A percentile compares a stretch with the other conserved stretches of the same genome.
These are phyloP conservation scores for Gossypium davidsonii DNA, from an alignment of 441 rosid genomes.

Conservation along the genomic window DNA sequence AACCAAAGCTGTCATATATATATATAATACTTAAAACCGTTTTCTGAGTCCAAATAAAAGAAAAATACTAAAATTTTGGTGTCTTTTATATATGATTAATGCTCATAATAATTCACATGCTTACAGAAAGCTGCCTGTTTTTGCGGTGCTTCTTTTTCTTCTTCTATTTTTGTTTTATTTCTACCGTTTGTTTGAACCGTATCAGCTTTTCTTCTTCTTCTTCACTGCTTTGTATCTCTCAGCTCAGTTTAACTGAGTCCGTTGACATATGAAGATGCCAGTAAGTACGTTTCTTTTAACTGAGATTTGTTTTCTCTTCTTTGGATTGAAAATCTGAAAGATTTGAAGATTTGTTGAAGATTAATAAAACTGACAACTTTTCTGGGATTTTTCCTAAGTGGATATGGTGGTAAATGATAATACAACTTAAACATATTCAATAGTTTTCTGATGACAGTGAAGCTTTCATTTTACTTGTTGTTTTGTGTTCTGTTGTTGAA, in stretches of 20 bases:
- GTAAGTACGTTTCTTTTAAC: conserved; percentile 79
- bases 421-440: not conserved
- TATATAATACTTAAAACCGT: conserved; percentile 7
- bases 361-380: not conserved
- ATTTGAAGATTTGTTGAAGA: not conserved
- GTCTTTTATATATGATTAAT: conserved; percentile 66
- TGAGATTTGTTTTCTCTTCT: conserved; percentile 10
- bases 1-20: conserved; percentile 21
- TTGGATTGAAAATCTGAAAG: conserved; percentile 17
- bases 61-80: not conserved
- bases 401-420: conserved; percentile 1
- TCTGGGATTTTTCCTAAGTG: conserved; percentile 6
- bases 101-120: conserved; percentile 44
- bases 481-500: conserved; percentile 1
- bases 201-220: conserved; percentile 15
- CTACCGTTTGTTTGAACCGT: conserved; percentile 15
- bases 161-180: conserved; percentile 1
- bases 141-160: conserved; percentile 22
- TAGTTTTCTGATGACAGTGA: not conserved
- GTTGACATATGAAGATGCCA: conserved; percentile 78
- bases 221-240: conserved; percentile 11
- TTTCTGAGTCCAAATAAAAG: not conserved
- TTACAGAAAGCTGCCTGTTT: conserved; percentile 37
- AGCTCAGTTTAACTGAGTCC: conserved; percentile 21
- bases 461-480: not conserved